Conservation (phyloP, 352 stramenopile genomes). For the Blastocystis sp. region DNA sequence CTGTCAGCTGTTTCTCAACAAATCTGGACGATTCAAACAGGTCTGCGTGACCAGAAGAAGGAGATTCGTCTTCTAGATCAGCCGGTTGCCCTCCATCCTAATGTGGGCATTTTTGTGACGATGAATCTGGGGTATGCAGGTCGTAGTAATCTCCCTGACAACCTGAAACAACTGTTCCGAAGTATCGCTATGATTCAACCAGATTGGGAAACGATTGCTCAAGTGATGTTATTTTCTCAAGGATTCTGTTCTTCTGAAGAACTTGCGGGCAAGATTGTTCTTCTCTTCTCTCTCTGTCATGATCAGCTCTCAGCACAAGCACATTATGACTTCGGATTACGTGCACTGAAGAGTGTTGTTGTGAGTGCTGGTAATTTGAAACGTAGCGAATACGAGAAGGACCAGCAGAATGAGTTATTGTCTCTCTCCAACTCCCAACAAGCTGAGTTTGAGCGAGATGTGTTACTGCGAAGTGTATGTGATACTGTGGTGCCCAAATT, state of each 20-base stretch:
- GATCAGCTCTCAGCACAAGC: constrained; percentile 94
- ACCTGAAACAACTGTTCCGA: constrained; percentile 98
- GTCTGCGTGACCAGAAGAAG: constrained; percentile 81
- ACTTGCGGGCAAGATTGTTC: constrained; percentile 91
- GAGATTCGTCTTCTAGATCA: constrained; percentile 89
- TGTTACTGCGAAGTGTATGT: constrained; percentile 93
- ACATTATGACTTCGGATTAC: constrained; percentile 99
- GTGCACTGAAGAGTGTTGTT: constrained; percentile 97
- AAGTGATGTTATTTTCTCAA: constrained; percentile 99
- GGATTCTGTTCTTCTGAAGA: constrained; percentile 95
- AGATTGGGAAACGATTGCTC: constrained; percentile 96
- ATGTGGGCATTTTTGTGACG: constrained; percentile 99
- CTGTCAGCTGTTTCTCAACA: constrained; percentile 98
- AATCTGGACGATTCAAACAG: constrained; percentile 97
- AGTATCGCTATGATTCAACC: constrained; percentile 99
- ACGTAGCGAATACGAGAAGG: constrained; percentile 73
- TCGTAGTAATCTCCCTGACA: constrained; percentile 91
- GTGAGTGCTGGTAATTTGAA: constrained; percentile 96
- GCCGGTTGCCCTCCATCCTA: constrained; percentile 87
- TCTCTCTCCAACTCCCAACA: constrained; percentile 62
- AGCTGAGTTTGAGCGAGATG: constrained; percentile 82
- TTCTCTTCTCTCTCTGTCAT: constrained; percentile 96
- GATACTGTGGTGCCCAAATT: constrained; percentile 99
- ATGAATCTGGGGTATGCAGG: constrained; percentile 99
- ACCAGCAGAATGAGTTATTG: constrained; percentile 73